Conservation (phyloP, 768 basidiomycete genomes). For the Leccinum olivaceopallidum region DNA sequence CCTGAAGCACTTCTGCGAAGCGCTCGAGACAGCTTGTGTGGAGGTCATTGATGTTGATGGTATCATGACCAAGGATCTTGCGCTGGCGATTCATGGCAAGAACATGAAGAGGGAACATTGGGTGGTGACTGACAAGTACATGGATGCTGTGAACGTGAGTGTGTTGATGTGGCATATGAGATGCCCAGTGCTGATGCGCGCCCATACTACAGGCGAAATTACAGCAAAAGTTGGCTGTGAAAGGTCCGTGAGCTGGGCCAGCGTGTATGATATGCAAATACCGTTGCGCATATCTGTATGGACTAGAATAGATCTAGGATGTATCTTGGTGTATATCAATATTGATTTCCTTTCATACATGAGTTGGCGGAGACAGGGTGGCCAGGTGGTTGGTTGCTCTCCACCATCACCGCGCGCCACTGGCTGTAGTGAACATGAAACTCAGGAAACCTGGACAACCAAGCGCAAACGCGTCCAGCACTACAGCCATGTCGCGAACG, state of each 20-base stretch:
- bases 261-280: slow-evolving; percentile 14
- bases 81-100: slow-evolving; percentile 91
- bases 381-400: neutral
- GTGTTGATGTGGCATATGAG: neutral
- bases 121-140: slow-evolving; percentile 92
- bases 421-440: slow-evolving; percentile 21
- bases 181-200: slow-evolving; percentile 14
- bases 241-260: slow-evolving; percentile 20
- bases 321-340: slow-evolving; percentile 22
- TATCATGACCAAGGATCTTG: slow-evolving; percentile 97
- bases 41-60: slow-evolving; percentile 90
- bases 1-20: slow-evolving; percentile 70
- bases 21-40: slow-evolving; percentile 84
- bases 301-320: slow-evolving; percentile 22
- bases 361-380: slow-evolving; percentile 9
- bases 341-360: slow-evolving; percentile 1
- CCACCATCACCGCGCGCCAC: neutral
- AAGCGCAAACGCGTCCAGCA: neutral
- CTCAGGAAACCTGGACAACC: slow-evolving; percentile 23
- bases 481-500: slow-evolving; percentile 26
- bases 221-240: slow-evolving; percentile 42
- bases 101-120: slow-evolving; percentile 91
- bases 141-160: slow-evolving; percentile 89
- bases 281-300: slow-evolving; percentile 15
- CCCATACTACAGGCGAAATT: slow-evolving; percentile 39